Evolutionary conservation across 2,329 filamentous ascomycete species (phyloP).

Genomic region (Fusarium virguliforme): DNA sequence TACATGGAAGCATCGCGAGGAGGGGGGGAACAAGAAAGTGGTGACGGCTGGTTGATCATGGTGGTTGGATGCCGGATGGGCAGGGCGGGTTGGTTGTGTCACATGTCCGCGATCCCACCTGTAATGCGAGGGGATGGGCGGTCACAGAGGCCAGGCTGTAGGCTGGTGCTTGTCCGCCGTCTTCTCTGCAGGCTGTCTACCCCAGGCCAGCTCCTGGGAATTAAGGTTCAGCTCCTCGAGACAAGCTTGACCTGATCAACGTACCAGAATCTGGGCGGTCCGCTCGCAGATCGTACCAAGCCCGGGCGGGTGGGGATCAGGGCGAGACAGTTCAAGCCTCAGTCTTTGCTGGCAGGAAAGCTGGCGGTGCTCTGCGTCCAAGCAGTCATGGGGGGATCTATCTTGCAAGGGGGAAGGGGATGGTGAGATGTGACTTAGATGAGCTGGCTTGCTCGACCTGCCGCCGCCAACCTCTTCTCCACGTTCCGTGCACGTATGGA

Average conservation of each 20-base stretch:
- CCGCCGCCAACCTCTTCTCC: slow-evolving; percentile 18
- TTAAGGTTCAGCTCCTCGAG: slow-evolving; percentile 15
- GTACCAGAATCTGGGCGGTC: slow-evolving; percentile 46
- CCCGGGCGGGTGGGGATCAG: slow-evolving; percentile 37
- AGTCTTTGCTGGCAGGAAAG: slow-evolving; percentile 9
- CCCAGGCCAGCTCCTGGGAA: background rate
- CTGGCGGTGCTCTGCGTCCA: slow-evolving; percentile 7
- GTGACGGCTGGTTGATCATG: background rate
- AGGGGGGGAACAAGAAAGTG: slow-evolving; percentile 7
- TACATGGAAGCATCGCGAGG: slow-evolving; percentile 6
- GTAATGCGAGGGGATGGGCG: background rate
- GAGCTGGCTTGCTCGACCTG: slow-evolving; percentile 14
- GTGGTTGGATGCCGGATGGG: slow-evolving; percentile 18
- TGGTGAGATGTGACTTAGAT: slow-evolving; percentile 10
- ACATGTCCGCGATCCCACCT: slow-evolving; percentile 26
- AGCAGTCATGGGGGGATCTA: background rate
- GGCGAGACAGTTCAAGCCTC: slow-evolving; percentile 32
- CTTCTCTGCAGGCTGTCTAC: background rate
- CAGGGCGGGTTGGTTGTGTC: slow-evolving; percentile 21
- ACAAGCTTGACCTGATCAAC: slow-evolving; percentile 46
- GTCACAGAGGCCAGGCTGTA: slow-evolving; percentile 16
- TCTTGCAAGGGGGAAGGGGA: slow-evolving; percentile 16
- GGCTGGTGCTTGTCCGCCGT: background rate
- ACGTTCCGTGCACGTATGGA: slow-evolving; percentile 7
- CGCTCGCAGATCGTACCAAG: slow-evolving; percentile 44